phyloP scores from a whole-genome alignment of 257 asterid species.

The Nicotiana benthamiana region DNA sequence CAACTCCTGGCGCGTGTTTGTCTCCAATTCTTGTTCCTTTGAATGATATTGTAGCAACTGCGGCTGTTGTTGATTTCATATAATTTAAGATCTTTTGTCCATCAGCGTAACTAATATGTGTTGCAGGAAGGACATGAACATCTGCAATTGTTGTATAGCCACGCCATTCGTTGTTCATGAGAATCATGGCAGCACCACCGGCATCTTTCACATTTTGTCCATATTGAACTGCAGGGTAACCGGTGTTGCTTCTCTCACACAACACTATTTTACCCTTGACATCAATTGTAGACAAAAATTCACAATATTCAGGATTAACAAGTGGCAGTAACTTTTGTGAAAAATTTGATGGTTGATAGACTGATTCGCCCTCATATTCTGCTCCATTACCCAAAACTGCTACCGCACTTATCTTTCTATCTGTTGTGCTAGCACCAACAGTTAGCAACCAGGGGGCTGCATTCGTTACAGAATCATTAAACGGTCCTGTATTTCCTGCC shows the following conservation, averaged over 20 bases:
- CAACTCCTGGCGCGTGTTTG: neutral
- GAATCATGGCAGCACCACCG: slow-evolving; percentile 2
- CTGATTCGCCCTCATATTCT: neutral
- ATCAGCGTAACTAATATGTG: neutral
- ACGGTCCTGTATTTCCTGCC: neutral
- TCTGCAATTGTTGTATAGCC: neutral
- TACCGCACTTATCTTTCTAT: neutral
- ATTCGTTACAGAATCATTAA: neutral
- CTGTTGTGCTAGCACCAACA: neutral
- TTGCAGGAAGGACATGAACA: slow-evolving; percentile 2
- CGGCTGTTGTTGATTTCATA: slow-evolving; percentile 1
- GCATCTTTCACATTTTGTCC: neutral
- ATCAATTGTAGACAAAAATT: neutral
- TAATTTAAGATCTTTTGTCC: slow-evolving; percentile 2
- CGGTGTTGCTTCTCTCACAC: neutral
- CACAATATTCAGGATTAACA: neutral
- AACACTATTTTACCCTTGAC: neutral
- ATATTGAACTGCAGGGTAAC: no score
- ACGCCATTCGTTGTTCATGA: neutral
- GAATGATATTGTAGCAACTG: slow-evolving; percentile 6
- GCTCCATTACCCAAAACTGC: neutral
- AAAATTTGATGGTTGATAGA: neutral
- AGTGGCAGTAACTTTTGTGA: neutral
- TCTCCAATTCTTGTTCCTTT: slow-evolving; percentile 3
- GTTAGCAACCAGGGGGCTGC: slow-evolving; percentile 10